These are phyloP conservation scores for Thielaviopsis ethacetica DNA, from an alignment of 2,329 filamentous ascomycete genomes.

Conservation along the genomic window DNA sequence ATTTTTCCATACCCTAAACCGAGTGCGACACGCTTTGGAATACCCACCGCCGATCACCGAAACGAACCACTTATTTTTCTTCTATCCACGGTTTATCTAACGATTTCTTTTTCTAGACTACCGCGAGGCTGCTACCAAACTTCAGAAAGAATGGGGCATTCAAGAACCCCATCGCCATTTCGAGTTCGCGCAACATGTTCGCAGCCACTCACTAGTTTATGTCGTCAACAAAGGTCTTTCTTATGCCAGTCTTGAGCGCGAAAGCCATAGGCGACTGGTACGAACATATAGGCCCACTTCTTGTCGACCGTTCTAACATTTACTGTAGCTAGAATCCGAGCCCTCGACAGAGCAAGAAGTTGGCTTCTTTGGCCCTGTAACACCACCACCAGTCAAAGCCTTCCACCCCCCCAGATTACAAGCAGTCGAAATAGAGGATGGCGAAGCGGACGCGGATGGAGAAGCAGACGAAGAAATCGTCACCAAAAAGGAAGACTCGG, in stretches of 20 bases:
- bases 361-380: constrained; percentile 39
- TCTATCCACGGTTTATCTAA: neutral
- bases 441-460: constrained; percentile 20
- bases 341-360: neutral
- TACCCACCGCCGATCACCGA: neutral
- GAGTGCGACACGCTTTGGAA: neutral
- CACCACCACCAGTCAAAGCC: constrained; percentile 1
- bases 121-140: constrained; percentile 49
- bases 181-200: constrained; percentile 47
- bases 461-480: constrained; percentile 11
- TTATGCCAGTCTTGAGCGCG: constrained; percentile 42
- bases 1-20: neutral
- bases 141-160: constrained; percentile 53
- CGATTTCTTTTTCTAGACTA: constrained; percentile 33
- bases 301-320: neutral
- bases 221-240: constrained; percentile 47
- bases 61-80: neutral
- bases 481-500: constrained; percentile 10
- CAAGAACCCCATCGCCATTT: constrained; percentile 45
- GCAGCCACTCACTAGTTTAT: constrained; percentile 46
- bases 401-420: neutral
- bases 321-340: neutral
- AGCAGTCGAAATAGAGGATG: constrained; percentile 16
- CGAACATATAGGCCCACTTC: constrained; percentile 12
- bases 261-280: constrained; percentile 36